These are phyloP conservation scores for Clausena lansium DNA, from an alignment of 345 rosid genomes.

Conservation along the genomic window DNA sequence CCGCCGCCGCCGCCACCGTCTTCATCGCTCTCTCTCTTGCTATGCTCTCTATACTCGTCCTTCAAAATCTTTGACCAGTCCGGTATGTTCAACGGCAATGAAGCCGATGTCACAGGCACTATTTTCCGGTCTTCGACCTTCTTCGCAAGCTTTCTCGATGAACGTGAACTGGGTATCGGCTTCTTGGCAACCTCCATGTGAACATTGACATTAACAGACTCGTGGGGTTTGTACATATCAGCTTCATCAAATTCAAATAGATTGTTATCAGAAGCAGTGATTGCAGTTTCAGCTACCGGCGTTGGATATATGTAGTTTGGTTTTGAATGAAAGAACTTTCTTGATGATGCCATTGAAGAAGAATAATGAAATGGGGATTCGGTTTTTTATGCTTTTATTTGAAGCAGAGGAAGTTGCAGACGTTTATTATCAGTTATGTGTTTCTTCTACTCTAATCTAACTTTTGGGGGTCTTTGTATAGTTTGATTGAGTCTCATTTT, in stretches of 20 bases:
- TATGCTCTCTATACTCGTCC: constrained; percentile 36
- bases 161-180: constrained; percentile 34
- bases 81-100: constrained; percentile 69
- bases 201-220: not conserved
- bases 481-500: constrained; percentile 2
- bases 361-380: not conserved
- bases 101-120: constrained; percentile 32
- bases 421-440: not conserved
- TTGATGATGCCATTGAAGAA: constrained; percentile 58
- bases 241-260: constrained; percentile 63
- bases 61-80: constrained; percentile 82
- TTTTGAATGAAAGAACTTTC: constrained; percentile 37
- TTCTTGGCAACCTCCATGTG: constrained; percentile 31
- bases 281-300: constrained; percentile 21
- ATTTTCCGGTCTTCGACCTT: constrained; percentile 25
- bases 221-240: constrained; percentile 37
- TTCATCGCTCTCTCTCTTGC: constrained; percentile 26
- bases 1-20: constrained; percentile 4
- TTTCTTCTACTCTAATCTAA: constrained; percentile 1
- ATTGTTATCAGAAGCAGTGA: constrained; percentile 9
- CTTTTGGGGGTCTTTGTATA: not conserved
- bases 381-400: not conserved
- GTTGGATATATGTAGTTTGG: constrained; percentile 44
- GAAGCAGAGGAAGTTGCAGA: not conserved
- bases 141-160: constrained; percentile 30